Conservation (phyloP, 2,329 filamentous ascomycete species). For the Sphaerulina musiva region DNA sequence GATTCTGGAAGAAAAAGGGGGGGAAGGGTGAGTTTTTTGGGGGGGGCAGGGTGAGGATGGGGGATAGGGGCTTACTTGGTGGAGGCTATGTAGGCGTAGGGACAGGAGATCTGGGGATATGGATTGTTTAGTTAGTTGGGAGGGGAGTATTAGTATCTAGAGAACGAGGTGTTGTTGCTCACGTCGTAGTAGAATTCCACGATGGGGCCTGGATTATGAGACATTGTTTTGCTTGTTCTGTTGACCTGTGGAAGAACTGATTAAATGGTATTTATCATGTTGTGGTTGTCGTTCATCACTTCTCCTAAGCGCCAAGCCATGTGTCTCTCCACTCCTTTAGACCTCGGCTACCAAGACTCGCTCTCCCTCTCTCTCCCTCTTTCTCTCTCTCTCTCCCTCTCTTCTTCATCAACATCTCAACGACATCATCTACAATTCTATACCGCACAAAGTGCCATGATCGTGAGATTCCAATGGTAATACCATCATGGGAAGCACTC, state of each 20-base stretch:
- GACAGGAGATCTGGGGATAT: constrained; percentile 18
- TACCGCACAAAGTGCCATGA: constrained; percentile 9
- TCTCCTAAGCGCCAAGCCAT: neutral
- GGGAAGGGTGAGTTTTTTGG: too few relatives aligned
- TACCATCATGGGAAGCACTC: too few relatives aligned
- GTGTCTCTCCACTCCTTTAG: neutral
- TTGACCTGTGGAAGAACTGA: neutral
- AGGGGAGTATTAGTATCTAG: neutral
- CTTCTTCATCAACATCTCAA: constrained; percentile 4
- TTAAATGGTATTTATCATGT: neutral
- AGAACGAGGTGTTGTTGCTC: constrained; percentile 1
- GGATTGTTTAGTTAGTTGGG: neutral
- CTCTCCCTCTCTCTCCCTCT: neutral
- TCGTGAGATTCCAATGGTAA: too few relatives aligned
- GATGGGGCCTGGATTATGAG: constrained; percentile 4
- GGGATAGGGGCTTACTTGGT: constrained; percentile 12
- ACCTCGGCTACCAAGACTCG: constrained; percentile 7
- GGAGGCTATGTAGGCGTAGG: constrained; percentile 23
- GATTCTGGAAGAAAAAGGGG: constrained; percentile 7
- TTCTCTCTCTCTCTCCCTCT: too few relatives aligned
- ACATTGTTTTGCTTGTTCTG: neutral
- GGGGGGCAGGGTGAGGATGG: neutral
- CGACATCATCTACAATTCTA: neutral
- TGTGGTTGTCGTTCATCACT: neutral
- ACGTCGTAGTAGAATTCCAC: constrained; percentile 24